Evolutionary conservation across 2,329 filamentous ascomycete species (phyloP).

Genomic region (Botryotinia narcissicola): DNA sequence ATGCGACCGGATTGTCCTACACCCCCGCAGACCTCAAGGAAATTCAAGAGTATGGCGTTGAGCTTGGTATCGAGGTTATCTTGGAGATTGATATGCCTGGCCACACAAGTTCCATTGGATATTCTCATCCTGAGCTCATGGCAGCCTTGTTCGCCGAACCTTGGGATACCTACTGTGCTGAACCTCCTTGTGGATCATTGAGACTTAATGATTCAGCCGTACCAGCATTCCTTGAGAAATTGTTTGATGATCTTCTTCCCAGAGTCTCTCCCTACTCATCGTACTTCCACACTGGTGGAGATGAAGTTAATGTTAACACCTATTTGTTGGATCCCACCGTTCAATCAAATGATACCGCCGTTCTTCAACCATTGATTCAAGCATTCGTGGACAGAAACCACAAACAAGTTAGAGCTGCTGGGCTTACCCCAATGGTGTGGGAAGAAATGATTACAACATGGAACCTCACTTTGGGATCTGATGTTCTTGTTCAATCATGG

Average conservation of each 20-base stretch:
- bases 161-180: conserved; percentile 57
- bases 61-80: conserved; percentile 68
- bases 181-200: conserved; percentile 67
- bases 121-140: conserved; percentile 69
- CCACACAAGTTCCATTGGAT: conserved; percentile 67
- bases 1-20: conserved; percentile 66
- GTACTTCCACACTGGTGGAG: conserved; percentile 84
- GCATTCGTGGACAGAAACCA: conserved; percentile 72
- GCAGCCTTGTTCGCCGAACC: conserved; percentile 59
- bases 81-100: conserved; percentile 81
- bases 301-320: conserved; percentile 77
- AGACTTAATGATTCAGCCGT: conserved; percentile 73
- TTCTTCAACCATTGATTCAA: conserved; percentile 75
- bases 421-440: conserved; percentile 77
- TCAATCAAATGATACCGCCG: conserved; percentile 58
- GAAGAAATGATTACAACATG: conserved; percentile 81
- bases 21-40: conserved; percentile 59
- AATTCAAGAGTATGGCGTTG: conserved; percentile 68
- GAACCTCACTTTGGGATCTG: conserved; percentile 68
- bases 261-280: conserved; percentile 65
- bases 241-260: conserved; percentile 76
- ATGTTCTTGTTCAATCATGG: conserved; percentile 80
- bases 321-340: conserved; percentile 74
- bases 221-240: conserved; percentile 65
- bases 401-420: conserved; percentile 58